phyloP scores from a whole-genome alignment of 2,329 filamentous ascomycete genomes.

The Domatiomyces catenatus region DNA sequence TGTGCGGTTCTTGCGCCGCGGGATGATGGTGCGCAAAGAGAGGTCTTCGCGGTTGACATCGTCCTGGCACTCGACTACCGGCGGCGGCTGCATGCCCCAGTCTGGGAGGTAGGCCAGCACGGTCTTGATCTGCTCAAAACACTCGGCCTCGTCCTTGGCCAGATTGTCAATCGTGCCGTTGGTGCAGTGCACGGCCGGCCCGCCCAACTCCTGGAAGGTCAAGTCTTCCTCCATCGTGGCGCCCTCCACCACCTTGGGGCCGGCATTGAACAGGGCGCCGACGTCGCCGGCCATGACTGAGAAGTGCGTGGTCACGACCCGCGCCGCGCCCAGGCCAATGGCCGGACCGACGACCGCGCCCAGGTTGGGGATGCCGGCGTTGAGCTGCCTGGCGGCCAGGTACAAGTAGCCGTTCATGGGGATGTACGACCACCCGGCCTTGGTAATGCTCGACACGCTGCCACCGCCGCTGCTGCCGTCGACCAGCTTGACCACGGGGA shows the following conservation, averaged over 20 bases:
- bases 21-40: constrained; percentile 40
- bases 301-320: constrained; percentile 48
- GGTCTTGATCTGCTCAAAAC: constrained; percentile 44
- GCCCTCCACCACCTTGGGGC: constrained; percentile 45
- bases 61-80: constrained; percentile 33
- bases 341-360: constrained; percentile 49
- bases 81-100: constrained; percentile 39
- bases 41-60: constrained; percentile 35
- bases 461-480: constrained; percentile 50
- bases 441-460: constrained; percentile 11
- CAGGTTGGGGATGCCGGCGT: constrained; percentile 48
- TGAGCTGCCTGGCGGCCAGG: constrained; percentile 25
- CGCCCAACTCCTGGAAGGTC: constrained; percentile 43
- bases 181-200: constrained; percentile 45
- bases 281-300: constrained; percentile 51
- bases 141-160: constrained; percentile 44
- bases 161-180: constrained; percentile 54
- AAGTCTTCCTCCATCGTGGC: constrained; percentile 51
- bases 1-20: constrained; percentile 42
- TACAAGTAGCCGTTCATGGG: constrained; percentile 41
- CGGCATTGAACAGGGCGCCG: constrained; percentile 48
- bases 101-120: constrained; percentile 45
- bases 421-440: constrained; percentile 42
- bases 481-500: constrained; percentile 49
- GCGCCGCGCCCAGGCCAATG: constrained; percentile 43